Evolutionary conservation across 768 basidiomycete genomes (phyloP), one percentile per base, ranked within the genome.

Genomic region (Phanerochaete sordida): DNA sequence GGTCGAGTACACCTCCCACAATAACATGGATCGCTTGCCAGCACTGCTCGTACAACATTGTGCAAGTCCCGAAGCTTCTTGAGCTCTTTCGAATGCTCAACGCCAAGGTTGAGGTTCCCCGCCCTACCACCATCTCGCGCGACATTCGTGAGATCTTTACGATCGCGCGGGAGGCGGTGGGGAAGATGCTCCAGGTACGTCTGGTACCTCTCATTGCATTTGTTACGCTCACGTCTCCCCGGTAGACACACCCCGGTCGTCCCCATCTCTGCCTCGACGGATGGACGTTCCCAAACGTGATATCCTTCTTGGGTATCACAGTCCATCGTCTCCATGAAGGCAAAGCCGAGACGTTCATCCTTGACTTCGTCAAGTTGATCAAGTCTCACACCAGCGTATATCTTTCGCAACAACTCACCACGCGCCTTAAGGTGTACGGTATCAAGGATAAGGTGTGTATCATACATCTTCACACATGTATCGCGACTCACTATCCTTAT

Each of bases 41-140:
- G 39, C 59, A 69, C 49, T 55, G 65, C 13, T 65, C 68, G 6
- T 67, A 61, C 56, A 16, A 19, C 2, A 61, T 65, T 24, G 60
- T 64, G 16, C 33, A 58, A 4, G 62, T 66, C 39, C 30, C 50
- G 11, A 57, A 65, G 46, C 53, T 66, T 21, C 11, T 24, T 0
- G 47, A 43, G 16, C 59, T 68, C 33, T 39, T 68, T 33, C 16
- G n/a, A 0, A 65, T 66, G 62, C 56, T 66, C 0, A 62, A 65
- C 43, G 37, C 35, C 0, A 58, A 64, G 51, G 65, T 62, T 16
- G 54, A 64, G 37, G 19, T 62, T 1, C 66, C 66, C 2, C 55
- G 44, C 12, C 53, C 53, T 7, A 49, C 13, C 0, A 69, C 64
- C 1, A 27, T 67, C 19, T 62, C 64, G 2, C 53, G 52, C 15